phyloP scores from a whole-genome alignment of 495 filamentous ascomycete genomes.

The Pyrenula massariospora region DNA sequence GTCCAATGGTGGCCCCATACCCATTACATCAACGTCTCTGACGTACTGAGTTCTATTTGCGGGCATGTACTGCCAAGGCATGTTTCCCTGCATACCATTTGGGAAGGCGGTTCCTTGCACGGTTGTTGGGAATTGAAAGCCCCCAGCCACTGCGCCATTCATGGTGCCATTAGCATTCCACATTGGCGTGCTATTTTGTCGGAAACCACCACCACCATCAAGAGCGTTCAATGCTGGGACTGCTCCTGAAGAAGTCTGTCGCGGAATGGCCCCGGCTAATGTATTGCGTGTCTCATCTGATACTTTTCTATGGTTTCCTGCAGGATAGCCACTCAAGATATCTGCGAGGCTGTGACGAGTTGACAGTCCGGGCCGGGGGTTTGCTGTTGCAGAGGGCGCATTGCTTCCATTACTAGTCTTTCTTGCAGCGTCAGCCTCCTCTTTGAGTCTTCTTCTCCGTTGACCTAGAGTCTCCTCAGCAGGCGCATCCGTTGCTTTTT shows the following conservation, averaged over 20 bases:
- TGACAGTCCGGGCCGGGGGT: constrained; percentile 19
- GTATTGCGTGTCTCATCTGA: constrained; percentile 15
- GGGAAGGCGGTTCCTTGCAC: constrained; percentile 18
- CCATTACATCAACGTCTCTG: background rate
- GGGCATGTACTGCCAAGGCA: constrained; percentile 13
- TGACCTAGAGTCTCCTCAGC: constrained; percentile 87
- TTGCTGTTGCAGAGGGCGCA: constrained; percentile 9
- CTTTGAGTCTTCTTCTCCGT: constrained; percentile 67
- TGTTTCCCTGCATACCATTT: constrained; percentile 22
- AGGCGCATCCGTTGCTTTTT: constrained; percentile 15
- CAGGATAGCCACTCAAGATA: constrained; percentile 47
- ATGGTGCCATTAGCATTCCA: background rate
- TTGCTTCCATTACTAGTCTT: constrained; percentile 6
- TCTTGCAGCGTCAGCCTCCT: constrained; percentile 55
- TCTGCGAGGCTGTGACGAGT: constrained; percentile 57
- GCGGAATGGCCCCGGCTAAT: constrained; percentile 7
- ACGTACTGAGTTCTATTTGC: background rate
- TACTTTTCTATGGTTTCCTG: constrained; percentile 18
- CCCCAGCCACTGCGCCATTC: constrained; percentile 3
- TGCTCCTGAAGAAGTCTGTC: constrained; percentile 18
- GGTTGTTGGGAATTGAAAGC: constrained; percentile 2
- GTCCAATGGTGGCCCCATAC: constrained; percentile 26
- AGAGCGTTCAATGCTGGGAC: constrained; percentile 13
- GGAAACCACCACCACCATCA: constrained; percentile 4
- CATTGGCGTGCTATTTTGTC: constrained; percentile 2